These are phyloP conservation scores for Metschnikowia picachoensis DNA, from an alignment of 805 yeast genomes.

Conservation along the genomic window DNA sequence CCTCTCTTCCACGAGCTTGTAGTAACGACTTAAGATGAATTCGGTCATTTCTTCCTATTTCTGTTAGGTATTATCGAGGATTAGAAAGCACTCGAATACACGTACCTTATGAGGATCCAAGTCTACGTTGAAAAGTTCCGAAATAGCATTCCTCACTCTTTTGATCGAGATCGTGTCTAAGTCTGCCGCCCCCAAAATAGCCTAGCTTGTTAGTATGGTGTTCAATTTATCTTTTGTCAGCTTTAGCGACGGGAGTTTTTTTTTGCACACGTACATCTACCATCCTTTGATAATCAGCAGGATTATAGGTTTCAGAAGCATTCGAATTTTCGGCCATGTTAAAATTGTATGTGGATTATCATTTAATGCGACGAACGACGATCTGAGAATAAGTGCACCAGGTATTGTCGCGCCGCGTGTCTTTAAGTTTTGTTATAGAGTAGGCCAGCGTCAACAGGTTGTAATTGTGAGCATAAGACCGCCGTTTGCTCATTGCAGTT, in stretches of 20 bases:
- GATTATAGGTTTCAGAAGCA: slow-evolving; percentile 3
- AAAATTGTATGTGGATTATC: too few relatives aligned
- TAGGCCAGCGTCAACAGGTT: too few relatives aligned
- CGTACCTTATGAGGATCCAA: slow-evolving; percentile 44
- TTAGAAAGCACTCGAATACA: slow-evolving; percentile 1
- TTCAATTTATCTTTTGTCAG: too few relatives aligned
- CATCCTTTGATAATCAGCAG: slow-evolving; percentile 14
- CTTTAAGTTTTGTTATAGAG: too few relatives aligned
- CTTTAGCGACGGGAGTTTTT: neutral
- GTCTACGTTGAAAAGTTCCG: slow-evolving; percentile 59
- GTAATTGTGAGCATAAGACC: too few relatives aligned
- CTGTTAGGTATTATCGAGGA: slow-evolving; percentile 17
- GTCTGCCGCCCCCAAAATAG: slow-evolving; percentile 68
- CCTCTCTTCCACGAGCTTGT: slow-evolving; percentile 40
- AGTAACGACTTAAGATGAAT: slow-evolving; percentile 56
- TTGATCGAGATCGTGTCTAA: slow-evolving; percentile 68
- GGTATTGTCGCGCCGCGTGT: too few relatives aligned
- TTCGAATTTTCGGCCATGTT: too few relatives aligned
- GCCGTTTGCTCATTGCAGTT: too few relatives aligned
- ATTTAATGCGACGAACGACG: too few relatives aligned
- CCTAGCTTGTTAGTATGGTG: slow-evolving; percentile 38
- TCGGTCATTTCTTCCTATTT: slow-evolving; percentile 54
- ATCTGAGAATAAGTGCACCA: too few relatives aligned
- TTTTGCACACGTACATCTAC: slow-evolving; percentile 16
- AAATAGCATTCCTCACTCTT: slow-evolving; percentile 67